These are phyloP conservation scores for Paracoccidioides brasiliensis DNA, from an alignment of 2,329 filamentous ascomycete genomes.

Conservation along the genomic window DNA sequence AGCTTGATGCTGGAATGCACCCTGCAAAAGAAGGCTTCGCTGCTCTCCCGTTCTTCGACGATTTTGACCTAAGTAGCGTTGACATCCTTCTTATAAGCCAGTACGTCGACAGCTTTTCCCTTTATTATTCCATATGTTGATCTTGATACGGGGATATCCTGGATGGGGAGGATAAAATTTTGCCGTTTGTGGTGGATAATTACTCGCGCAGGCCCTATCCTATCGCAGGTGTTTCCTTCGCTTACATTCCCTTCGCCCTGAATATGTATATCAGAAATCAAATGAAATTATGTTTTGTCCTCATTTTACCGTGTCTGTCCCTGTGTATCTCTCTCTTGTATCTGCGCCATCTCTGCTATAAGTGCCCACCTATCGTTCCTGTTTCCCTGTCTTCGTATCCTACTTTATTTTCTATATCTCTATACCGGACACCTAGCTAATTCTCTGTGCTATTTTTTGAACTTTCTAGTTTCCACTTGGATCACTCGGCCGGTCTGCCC, in stretches of 20 bases:
- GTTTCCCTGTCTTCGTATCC: slow-evolving; percentile 6
- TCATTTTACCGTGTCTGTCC: no score
- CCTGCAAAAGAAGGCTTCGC: slow-evolving; percentile 91
- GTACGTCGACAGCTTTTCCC: slow-evolving; percentile 51
- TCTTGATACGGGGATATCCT: slow-evolving; percentile 1
- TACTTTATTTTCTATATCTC: neutral
- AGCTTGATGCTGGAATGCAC: slow-evolving; percentile 96
- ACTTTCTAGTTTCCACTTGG: slow-evolving; percentile 76
- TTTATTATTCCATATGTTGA: slow-evolving; percentile 9
- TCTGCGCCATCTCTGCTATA: no score
- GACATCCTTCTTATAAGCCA: slow-evolving; percentile 97
- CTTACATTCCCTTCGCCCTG: slow-evolving; percentile 6
- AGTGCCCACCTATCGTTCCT: neutral
- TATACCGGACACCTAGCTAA: slow-evolving; percentile 6
- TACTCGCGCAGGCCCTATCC: slow-evolving; percentile 3
- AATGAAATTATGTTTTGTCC: slow-evolving; percentile 19
- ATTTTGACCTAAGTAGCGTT: slow-evolving; percentile 94
- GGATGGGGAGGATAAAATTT: neutral
- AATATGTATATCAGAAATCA: slow-evolving; percentile 26
- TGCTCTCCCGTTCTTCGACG: slow-evolving; percentile 91
- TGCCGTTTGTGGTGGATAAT: neutral
- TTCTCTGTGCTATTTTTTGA: slow-evolving; percentile 9
- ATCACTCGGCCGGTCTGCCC: slow-evolving; percentile 95
- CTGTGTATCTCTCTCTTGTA: no score
- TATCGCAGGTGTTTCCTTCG: neutral